A percentile compares a stretch with the other conserved stretches of the same genome.
Evolutionary conservation across 768 basidiomycete genomes (phyloP).

Genomic region (Phanerodontia chrysosporium): DNA sequence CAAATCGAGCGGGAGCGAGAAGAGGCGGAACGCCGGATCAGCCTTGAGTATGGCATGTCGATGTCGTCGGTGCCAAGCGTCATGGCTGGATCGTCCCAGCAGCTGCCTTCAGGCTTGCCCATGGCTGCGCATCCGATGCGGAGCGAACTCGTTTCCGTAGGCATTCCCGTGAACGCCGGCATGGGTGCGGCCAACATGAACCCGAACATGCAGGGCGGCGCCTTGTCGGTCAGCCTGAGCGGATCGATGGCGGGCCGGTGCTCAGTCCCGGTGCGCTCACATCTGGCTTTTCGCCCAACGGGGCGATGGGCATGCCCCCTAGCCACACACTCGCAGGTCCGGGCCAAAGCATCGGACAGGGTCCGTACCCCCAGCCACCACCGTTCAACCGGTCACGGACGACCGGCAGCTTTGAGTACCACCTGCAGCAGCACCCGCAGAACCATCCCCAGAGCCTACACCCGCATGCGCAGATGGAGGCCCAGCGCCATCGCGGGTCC

Average conservation of each 20-base stretch:
- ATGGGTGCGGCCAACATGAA: background rate
- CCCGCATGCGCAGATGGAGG: conserved; percentile 1
- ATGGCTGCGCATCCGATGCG: background rate
- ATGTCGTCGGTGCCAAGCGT: background rate
- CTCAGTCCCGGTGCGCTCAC: background rate
- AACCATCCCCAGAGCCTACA: background rate
- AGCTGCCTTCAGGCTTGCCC: background rate
- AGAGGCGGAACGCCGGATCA: background rate
- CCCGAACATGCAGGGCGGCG: background rate
- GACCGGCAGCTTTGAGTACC: background rate
- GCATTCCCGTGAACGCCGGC: background rate
- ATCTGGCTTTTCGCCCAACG: background rate
- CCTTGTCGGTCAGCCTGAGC: background rate
- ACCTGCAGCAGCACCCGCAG: background rate
- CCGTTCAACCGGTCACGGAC: background rate
- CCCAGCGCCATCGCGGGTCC: background rate
- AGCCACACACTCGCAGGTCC: background rate
- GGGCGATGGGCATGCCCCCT: background rate
- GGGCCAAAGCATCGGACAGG: background rate
- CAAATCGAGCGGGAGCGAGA: conserved; percentile 1
- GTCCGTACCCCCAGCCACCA: background rate
- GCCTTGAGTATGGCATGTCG: background rate
- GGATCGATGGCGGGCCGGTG: background rate
- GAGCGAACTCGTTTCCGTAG: conserved; percentile 2
- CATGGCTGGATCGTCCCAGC: background rate